phyloP scores from a whole-genome alignment of 2,329 filamentous ascomycete species.

The Grosmannia huntii region DNA sequence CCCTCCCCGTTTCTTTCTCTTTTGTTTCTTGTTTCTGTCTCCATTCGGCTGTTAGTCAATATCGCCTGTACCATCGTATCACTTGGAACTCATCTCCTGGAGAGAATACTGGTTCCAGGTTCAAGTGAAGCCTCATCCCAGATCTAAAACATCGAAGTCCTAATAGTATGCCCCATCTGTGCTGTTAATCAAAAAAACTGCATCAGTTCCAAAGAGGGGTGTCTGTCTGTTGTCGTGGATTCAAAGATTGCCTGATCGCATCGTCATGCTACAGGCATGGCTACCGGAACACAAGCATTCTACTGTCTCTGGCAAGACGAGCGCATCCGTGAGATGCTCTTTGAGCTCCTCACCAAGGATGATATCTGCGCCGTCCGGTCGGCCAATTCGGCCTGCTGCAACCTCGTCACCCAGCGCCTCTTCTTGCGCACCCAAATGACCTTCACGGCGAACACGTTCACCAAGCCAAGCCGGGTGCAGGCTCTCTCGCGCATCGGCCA shows the following conservation, averaged over 20 bases:
- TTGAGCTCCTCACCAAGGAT: constrained; percentile 33
- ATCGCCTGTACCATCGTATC: background rate
- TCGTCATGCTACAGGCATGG: constrained; percentile 31
- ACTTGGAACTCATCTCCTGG: constrained; percentile 7
- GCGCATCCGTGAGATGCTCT: constrained; percentile 34
- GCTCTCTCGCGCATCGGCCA: constrained; percentile 67
- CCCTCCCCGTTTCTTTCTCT: background rate
- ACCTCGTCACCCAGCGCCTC: constrained; percentile 54
- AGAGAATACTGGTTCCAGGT: constrained; percentile 3
- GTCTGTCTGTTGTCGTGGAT: background rate
- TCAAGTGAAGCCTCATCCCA: background rate
- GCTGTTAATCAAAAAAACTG: background rate
- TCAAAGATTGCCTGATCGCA: background rate
- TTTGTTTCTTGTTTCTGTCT: background rate
- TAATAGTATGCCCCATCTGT: background rate
- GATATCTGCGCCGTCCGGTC: constrained; percentile 50
- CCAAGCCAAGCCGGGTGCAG: constrained; percentile 56
- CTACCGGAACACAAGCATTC: constrained; percentile 29
- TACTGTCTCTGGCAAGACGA: constrained; percentile 43
- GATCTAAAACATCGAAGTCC: background rate
- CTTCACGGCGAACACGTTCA: constrained; percentile 65
- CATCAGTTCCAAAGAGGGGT: background rate
- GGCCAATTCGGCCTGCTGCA: constrained; percentile 57
- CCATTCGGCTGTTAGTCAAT: background rate
- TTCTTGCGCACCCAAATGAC: constrained; percentile 58